Conservation (phyloP, 192 early-diverging fungal species). For the Phycomyces blakesleeanus region DNA sequence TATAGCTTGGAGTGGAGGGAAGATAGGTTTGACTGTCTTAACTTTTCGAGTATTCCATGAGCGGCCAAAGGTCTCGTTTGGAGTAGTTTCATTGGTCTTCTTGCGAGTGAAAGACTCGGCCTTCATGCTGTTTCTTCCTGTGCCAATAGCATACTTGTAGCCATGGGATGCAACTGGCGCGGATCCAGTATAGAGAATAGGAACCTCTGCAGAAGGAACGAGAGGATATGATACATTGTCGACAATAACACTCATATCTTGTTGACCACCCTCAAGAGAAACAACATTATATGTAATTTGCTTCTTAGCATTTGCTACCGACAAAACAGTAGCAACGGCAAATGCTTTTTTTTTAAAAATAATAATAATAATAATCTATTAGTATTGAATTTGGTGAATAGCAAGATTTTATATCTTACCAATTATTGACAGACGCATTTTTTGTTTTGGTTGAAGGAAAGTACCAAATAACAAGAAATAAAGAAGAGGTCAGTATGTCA, state of each 20-base stretch:
- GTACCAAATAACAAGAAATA: too few species aligned
- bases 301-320: neutral
- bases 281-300: conserved; percentile 6
- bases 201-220: neutral
- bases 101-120: conserved; percentile 10
- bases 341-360: too few species aligned
- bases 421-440: too few species aligned
- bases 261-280: neutral
- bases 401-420: too few species aligned
- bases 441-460: too few species aligned
- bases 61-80: conserved; percentile 20
- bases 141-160: conserved; percentile 1
- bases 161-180: conserved; percentile 7
- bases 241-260: conserved; percentile 14
- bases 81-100: neutral
- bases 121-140: neutral
- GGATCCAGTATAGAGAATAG: conserved; percentile 11
- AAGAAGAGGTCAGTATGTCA: too few species aligned
- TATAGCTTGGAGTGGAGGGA: neutral
- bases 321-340: neutral
- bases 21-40: neutral
- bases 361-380: too few species aligned
- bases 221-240: conserved; percentile 11
- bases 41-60: conserved; percentile 14
- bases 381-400: too few species aligned